Evolutionary conservation across 805 yeast genomes (phyloP).

Genomic region (Yueomyces sp.): DNA sequence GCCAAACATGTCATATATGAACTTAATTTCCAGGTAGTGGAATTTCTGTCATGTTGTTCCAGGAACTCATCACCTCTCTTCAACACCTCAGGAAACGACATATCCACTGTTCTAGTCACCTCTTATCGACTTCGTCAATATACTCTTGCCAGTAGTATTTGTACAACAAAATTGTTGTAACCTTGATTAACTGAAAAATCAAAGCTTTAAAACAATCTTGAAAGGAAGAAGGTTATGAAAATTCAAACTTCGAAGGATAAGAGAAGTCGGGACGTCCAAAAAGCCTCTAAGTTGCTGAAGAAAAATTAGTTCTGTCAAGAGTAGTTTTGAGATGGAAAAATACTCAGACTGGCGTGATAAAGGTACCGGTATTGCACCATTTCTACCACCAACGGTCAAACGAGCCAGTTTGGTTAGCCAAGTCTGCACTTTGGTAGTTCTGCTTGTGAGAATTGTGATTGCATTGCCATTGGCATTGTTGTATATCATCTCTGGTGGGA

Average conservation of each 20-base stretch:
- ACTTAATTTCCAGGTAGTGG: conserved; percentile 48
- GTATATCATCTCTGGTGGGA: conserved; percentile 2
- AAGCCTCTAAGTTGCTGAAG: neutral
- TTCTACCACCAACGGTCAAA: conserved; percentile 40
- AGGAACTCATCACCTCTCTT: conserved; percentile 64
- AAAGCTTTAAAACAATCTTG: neutral
- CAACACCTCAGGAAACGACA: conserved; percentile 61
- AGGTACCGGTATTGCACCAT: conserved; percentile 90
- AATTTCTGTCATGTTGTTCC: conserved; percentile 43
- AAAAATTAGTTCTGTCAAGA: neutral
- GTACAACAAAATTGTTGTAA: too few species aligned
- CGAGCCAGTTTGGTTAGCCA: neutral
- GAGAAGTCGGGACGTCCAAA: neutral
- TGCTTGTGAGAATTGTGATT: conserved; percentile 8
- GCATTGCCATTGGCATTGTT: conserved; percentile 9
- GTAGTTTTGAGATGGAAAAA: conserved; percentile 49
- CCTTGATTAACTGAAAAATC: too few species aligned
- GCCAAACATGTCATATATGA: conserved; percentile 57
- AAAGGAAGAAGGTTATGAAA: neutral
- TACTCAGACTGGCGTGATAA: conserved; percentile 77
- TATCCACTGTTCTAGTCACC: conserved; percentile 10
- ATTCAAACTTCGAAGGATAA: neutral
- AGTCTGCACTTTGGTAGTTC: neutral
- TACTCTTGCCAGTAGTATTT: too few species aligned
- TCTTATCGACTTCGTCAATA: too few species aligned